These are phyloP conservation scores for Alternaria ventricosa DNA, from an alignment of 2,329 filamentous ascomycete species.

Conservation along the genomic window DNA sequence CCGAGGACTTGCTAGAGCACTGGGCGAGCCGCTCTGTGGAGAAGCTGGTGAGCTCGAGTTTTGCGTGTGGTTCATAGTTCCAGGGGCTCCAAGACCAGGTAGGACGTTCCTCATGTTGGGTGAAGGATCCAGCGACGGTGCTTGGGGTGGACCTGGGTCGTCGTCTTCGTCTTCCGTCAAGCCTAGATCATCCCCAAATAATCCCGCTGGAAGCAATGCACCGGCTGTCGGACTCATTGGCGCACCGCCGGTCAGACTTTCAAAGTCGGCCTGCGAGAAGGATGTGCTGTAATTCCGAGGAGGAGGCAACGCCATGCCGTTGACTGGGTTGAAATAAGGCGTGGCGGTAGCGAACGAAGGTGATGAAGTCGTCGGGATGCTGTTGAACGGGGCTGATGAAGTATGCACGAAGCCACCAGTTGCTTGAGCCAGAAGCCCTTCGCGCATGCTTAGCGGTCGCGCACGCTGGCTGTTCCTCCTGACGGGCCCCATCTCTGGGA, in stretches of 20 bases:
- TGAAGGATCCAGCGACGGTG: constrained; percentile 34
- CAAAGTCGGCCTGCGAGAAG: constrained; percentile 68
- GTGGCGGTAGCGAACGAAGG: constrained; percentile 60
- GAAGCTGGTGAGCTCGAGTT: constrained; percentile 54
- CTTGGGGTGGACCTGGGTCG: constrained; percentile 34
- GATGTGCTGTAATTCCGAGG: constrained; percentile 32
- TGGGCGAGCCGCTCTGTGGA: constrained; percentile 52
- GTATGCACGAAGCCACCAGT: constrained; percentile 45
- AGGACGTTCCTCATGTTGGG: constrained; percentile 43
- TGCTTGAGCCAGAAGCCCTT: constrained; percentile 37
- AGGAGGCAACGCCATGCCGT: constrained; percentile 64
- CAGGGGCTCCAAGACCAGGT: constrained; percentile 52
- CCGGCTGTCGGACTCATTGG: constrained; percentile 80
- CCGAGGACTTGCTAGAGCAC: constrained; percentile 56
- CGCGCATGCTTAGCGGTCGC: constrained; percentile 49
- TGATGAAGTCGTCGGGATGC: constrained; percentile 55
- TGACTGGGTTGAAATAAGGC: constrained; percentile 64
- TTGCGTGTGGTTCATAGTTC: constrained; percentile 40
- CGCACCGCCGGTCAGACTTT: constrained; percentile 67
- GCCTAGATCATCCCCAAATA: constrained; percentile 69
- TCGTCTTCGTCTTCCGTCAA: constrained; percentile 45
- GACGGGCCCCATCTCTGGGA: constrained; percentile 39
- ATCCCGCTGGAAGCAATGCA: constrained; percentile 72
- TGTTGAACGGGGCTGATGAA: constrained; percentile 55
- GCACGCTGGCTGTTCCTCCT: constrained; percentile 52